phyloP scores from a whole-genome alignment of 768 basidiomycete genomes.

The Trametes gibbosa region DNA sequence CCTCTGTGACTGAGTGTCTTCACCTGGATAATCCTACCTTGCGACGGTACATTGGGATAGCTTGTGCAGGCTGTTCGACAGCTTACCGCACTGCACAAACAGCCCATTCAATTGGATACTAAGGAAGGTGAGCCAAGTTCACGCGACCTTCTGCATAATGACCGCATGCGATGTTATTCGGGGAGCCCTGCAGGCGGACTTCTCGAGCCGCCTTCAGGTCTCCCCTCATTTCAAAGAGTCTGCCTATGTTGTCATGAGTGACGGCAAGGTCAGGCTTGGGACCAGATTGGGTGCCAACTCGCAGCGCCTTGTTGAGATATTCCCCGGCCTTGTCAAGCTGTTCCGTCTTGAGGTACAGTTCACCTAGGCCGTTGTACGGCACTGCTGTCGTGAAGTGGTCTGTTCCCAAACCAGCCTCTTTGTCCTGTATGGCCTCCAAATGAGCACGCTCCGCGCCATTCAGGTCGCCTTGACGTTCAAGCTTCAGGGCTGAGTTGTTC shows the following conservation, averaged over 20 bases:
- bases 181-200: slow-evolving; percentile 27
- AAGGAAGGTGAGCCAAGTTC: background rate
- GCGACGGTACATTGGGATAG: slow-evolving; percentile 6
- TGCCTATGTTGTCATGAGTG: slow-evolving; percentile 38
- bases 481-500: slow-evolving; percentile 24
- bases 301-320: slow-evolving; percentile 33
- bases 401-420: slow-evolving; percentile 26
- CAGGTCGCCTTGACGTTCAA: slow-evolving; percentile 25
- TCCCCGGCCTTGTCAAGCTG: slow-evolving; percentile 38
- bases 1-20: background rate
- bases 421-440: slow-evolving; percentile 33
- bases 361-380: slow-evolving; percentile 35
- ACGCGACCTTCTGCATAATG: slow-evolving; percentile 25
- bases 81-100: background rate
- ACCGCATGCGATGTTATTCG: slow-evolving; percentile 30
- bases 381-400: slow-evolving; percentile 25
- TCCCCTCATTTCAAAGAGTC: slow-evolving; percentile 35
- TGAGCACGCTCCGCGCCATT: slow-evolving; percentile 31
- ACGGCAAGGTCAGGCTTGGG: slow-evolving; percentile 34
- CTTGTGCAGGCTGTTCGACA: background rate
- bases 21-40: background rate
- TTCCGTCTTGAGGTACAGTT: slow-evolving; percentile 35
- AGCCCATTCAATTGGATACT: background rate
- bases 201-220: slow-evolving; percentile 31
- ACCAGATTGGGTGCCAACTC: slow-evolving; percentile 26